Base-by-base conservation (phyloP, 371 early-diverging fungal genomes). In the Circinella minor region DNA sequence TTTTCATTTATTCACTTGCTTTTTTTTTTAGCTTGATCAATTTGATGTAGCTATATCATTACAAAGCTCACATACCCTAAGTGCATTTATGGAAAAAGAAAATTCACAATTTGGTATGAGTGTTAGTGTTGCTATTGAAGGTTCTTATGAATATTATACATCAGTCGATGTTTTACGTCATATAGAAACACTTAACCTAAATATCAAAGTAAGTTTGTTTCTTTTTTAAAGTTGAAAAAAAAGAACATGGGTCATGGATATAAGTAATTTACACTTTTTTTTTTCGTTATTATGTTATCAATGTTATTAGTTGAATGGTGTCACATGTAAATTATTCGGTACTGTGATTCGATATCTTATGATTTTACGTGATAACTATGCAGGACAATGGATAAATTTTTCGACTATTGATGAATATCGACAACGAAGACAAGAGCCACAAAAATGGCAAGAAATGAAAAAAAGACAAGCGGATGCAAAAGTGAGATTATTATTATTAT, bases 331-430 rank as follows among this genome's bases (percentile, higher is more conserved):
- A 57, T 34, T 92, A 8, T 91, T 88, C 77, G 95, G 94, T 15
- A 88, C 89, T 49, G 79, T 93, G 17, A 84, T 93, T 36, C 86
- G 90, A 9, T 90, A 92, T 65, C 70, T 94, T 2, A 77, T 95
- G n/a, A 86, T 90, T 17, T 68, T 95, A 11, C 88, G 87, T 57
- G 92, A 91, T 55, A 95, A 95, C 68, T 95, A 94, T 69, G 86
- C 91, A 62, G 96, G 94, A 18, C 81, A 84, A 8, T 87, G 84
- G 75, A 75, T 86, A 7, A 87, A 89, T 68, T 92, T 91, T 75
- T 83, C 88, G 0, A 92, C 91, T 0, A 80, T 90, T 62, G 93
- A 93, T 4, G 94, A 94, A 71, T 95, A 93, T 74, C 86, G 91
- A 20, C 69, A 75, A 59, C 82, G 82, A 15, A 73, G 86, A 49